These are phyloP conservation scores for Crithidia brevicula DNA, from an alignment of 208 protist species.

Conservation along the genomic window DNA sequence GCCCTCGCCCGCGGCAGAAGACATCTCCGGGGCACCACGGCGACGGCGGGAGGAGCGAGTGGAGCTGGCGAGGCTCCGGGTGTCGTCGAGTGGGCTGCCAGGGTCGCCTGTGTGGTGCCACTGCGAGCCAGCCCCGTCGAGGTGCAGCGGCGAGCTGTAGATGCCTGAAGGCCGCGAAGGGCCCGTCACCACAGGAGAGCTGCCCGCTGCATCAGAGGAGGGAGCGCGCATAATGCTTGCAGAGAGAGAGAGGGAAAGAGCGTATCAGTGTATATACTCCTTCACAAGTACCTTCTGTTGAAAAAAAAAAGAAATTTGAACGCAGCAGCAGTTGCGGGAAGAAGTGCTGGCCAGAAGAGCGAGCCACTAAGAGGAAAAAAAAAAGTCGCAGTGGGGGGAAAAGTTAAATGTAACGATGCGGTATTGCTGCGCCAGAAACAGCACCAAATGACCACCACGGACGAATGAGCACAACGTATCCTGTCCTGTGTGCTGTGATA, in stretches of 20 bases:
- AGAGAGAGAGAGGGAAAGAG: too few species aligned
- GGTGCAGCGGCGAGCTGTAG: neutral
- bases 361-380: neutral
- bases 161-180: neutral
- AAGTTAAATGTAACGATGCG: too few species aligned
- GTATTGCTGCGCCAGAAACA: too few species aligned
- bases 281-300: too few species aligned
- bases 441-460: too few species aligned
- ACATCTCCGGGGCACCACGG: slow-evolving; percentile 30
- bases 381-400: too few species aligned
- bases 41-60: slow-evolving; percentile 35
- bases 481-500: too few species aligned
- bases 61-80: slow-evolving; percentile 42
- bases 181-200: neutral
- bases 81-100: slow-evolving; percentile 22
- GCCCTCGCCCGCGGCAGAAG: slow-evolving; percentile 16
- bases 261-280: too few species aligned
- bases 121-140: neutral
- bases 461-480: too few species aligned
- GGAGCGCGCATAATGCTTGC: neutral
- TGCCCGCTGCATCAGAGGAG: neutral
- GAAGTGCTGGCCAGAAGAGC: neutral
- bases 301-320: slow-evolving; percentile 10
- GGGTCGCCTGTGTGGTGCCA: slow-evolving; percentile 4
- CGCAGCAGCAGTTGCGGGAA: neutral